phyloP scores from a whole-genome alignment of 164 flowering plant genomes.

The Berberis thunbergii region DNA sequence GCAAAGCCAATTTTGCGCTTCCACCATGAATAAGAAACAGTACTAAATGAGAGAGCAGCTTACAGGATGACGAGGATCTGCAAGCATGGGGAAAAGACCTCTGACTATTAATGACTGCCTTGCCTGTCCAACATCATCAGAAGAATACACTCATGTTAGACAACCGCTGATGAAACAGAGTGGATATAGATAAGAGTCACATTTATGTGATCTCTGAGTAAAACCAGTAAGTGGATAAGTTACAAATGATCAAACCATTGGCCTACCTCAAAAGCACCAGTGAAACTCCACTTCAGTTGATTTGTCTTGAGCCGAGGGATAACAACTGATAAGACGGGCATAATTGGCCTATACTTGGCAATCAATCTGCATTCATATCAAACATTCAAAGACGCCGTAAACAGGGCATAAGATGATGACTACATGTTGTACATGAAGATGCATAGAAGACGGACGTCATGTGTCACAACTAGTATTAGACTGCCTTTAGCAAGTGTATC shows the following conservation, averaged over 20 bases:
- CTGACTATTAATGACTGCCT: constrained; percentile 60
- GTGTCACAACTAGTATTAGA: too few species aligned
- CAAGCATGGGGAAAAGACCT: constrained; percentile 64
- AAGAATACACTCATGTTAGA: not conserved
- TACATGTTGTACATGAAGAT: too few species aligned
- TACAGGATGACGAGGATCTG: constrained; percentile 69
- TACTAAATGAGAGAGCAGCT: not conserved
- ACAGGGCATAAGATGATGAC: too few species aligned
- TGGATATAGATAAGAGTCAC: too few species aligned
- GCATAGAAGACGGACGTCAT: too few species aligned
- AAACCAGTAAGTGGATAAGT: not conserved
- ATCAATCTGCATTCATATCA: constrained; percentile 51
- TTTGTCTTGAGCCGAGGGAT: constrained; percentile 83
- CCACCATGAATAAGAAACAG: too few species aligned
- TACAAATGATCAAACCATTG: not conserved
- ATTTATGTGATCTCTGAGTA: too few species aligned
- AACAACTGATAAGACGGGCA: constrained; percentile 92
- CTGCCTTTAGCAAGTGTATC: too few species aligned
- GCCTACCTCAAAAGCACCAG: constrained; percentile 86
- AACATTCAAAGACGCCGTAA: not conserved
- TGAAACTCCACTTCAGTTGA: constrained; percentile 83
- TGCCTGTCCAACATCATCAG: constrained; percentile 30
- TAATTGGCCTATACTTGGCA: constrained; percentile 87
- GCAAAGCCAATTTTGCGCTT: too few species aligned
- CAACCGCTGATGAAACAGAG: too few species aligned